phyloP scores from a whole-genome alignment of 345 rosid species.

The Zanthoxylum bungeanum region DNA sequence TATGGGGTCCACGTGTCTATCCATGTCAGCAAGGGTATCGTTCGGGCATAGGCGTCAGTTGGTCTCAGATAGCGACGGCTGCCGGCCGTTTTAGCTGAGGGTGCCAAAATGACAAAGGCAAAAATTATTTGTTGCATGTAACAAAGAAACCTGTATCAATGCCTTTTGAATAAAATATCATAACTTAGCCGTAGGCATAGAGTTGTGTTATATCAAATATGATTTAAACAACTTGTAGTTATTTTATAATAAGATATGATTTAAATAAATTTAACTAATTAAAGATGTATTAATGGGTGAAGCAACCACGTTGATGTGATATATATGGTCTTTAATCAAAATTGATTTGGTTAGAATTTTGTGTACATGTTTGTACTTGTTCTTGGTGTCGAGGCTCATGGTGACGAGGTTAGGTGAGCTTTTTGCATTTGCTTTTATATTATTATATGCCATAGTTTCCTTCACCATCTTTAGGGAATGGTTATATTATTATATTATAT shows the following conservation, averaged over 20 bases:
- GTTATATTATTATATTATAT: not conserved
- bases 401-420: constrained; percentile 22
- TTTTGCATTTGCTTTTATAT: constrained; percentile 20
- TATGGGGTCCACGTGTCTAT: constrained; percentile 37
- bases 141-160: not conserved
- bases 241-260: not conserved
- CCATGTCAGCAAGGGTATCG: constrained; percentile 51
- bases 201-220: constrained; percentile 6
- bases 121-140: not conserved
- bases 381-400: constrained; percentile 11
- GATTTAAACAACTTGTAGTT: constrained; percentile 4
- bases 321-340: not conserved
- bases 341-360: constrained; percentile 18
- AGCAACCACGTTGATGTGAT: constrained; percentile 27
- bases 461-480: constrained; percentile 32
- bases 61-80: constrained; percentile 30
- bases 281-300: not conserved
- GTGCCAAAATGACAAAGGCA: not conserved
- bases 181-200: not conserved
- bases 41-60: constrained; percentile 29
- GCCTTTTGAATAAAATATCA: not conserved
- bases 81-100: constrained; percentile 27
- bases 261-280: not conserved
- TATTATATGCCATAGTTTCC: constrained; percentile 29
- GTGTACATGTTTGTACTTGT: constrained; percentile 20